phyloP scores from a whole-genome alignment of 2,329 filamentous ascomycete genomes.

The Aaosphaeria pasadenensis region DNA sequence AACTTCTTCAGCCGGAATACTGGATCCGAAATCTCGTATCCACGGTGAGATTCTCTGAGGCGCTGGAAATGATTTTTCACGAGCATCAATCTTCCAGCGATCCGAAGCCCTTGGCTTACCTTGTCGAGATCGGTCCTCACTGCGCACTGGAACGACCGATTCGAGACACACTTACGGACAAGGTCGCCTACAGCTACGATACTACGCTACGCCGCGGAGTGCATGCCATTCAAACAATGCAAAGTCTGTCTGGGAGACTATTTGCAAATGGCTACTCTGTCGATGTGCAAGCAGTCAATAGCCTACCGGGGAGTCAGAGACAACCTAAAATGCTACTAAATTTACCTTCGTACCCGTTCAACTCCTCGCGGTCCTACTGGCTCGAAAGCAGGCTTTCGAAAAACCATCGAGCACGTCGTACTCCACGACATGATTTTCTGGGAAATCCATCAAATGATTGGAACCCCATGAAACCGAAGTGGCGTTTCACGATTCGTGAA shows the following conservation, averaged over 20 bases:
- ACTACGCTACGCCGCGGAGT: neutral
- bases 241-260: neutral
- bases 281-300: neutral
- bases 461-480: neutral
- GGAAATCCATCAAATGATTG: neutral
- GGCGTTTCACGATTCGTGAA: neutral
- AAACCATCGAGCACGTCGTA: neutral
- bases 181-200: neutral
- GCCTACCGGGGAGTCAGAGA: neutral
- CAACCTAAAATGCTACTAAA: neutral
- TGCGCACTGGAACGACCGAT: conserved; percentile 2
- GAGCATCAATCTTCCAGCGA: neutral
- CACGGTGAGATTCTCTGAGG: conserved; percentile 31
- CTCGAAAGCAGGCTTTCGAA: neutral
- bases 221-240: neutral
- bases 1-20: conserved; percentile 9
- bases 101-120: neutral
- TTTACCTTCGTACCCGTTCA: neutral
- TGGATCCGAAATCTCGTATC: conserved; percentile 39
- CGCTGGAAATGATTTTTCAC: neutral
- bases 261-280: neutral
- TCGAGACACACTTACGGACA: neutral
- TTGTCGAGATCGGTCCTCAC: conserved; percentile 10
- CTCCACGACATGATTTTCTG: neutral
- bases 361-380: neutral